Conservation (phyloP, 2,329 filamentous ascomycete species). For the Diaporthe vexans region DNA sequence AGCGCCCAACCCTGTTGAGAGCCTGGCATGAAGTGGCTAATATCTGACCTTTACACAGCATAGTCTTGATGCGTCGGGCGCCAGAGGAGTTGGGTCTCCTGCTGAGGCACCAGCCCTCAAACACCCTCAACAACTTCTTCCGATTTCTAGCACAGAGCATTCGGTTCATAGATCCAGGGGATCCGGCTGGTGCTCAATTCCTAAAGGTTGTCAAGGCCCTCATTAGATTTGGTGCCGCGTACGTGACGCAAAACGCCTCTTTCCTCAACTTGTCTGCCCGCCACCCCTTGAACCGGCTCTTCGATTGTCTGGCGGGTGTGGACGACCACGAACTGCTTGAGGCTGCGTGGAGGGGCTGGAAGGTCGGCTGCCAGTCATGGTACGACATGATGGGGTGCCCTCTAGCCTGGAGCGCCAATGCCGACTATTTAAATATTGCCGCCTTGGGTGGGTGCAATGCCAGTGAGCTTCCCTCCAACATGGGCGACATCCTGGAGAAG, state of each 20-base stretch:
- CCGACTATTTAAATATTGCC: slow-evolving; percentile 14
- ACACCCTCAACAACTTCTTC: too few species aligned
- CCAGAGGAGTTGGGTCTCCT: too few species aligned
- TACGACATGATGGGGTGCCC: not conserved
- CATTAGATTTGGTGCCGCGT: not conserved
- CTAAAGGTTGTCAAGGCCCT: too few species aligned
- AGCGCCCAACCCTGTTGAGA: too few species aligned
- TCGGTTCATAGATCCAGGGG: too few species aligned
- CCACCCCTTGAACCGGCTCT: not conserved
- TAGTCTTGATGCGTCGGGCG: too few species aligned
- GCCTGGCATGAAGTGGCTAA: too few species aligned
- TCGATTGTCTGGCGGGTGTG: not conserved
- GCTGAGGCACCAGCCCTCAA: too few species aligned
- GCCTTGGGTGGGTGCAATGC: not conserved
- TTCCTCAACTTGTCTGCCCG: not conserved
- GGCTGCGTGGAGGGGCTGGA: slow-evolving; percentile 7
- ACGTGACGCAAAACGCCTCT: not conserved
- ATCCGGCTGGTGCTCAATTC: too few species aligned
- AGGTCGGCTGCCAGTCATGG: slow-evolving; percentile 12
- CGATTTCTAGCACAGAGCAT: too few species aligned
- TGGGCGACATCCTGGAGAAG: slow-evolving; percentile 1
- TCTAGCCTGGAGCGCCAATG: not conserved
- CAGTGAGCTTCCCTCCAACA: slow-evolving; percentile 6
- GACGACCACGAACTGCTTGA: slow-evolving; percentile 5
- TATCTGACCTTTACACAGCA: too few species aligned